Percentiles rank a stretch among this genome's conserved stretches.
phyloP scores from a whole-genome alignment of 768 basidiomycete genomes.

The Tulasnella sp. region DNA sequence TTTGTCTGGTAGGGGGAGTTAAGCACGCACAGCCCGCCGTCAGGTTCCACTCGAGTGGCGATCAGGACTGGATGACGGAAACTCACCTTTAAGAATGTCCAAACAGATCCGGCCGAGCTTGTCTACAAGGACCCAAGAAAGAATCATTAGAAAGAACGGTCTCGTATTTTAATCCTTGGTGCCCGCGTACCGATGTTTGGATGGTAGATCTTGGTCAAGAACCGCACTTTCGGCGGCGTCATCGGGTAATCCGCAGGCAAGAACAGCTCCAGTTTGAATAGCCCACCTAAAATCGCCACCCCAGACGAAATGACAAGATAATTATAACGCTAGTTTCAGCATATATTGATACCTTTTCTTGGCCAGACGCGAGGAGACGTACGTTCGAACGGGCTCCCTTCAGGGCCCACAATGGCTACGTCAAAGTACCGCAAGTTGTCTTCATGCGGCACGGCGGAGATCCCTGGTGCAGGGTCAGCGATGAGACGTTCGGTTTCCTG shows the following conservation, averaged over 20 bases:
- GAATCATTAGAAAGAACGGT: background rate
- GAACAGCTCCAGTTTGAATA: slow-evolving; percentile 95
- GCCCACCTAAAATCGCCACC: slow-evolving; percentile 52
- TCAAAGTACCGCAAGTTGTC: slow-evolving; percentile 99
- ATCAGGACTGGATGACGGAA: background rate
- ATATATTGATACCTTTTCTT: no score
- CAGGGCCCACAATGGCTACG: slow-evolving; percentile 91
- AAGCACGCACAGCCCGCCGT: background rate
- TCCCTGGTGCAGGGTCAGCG: slow-evolving; percentile 94
- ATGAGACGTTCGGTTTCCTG: slow-evolving; percentile 97
- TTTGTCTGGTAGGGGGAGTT: slow-evolving; percentile 55
- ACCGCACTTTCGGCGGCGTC: slow-evolving; percentile 97
- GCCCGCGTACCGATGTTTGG: slow-evolving; percentile 85
- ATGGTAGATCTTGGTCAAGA: slow-evolving; percentile 97
- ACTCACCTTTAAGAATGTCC: slow-evolving; percentile 89
- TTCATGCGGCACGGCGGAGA: slow-evolving; percentile 88
- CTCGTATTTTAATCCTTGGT: background rate
- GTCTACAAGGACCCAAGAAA: slow-evolving; percentile 38
- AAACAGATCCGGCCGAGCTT: slow-evolving; percentile 98
- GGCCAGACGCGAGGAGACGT: no score
- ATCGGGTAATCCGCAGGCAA: slow-evolving; percentile 99
- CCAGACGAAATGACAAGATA: no score
- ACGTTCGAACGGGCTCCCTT: slow-evolving; percentile 87
- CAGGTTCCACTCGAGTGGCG: background rate
- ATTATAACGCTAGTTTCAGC: no score